These are phyloP conservation scores for Phytophthora melonis DNA, from an alignment of 352 stramenopile genomes.

Conservation along the genomic window DNA sequence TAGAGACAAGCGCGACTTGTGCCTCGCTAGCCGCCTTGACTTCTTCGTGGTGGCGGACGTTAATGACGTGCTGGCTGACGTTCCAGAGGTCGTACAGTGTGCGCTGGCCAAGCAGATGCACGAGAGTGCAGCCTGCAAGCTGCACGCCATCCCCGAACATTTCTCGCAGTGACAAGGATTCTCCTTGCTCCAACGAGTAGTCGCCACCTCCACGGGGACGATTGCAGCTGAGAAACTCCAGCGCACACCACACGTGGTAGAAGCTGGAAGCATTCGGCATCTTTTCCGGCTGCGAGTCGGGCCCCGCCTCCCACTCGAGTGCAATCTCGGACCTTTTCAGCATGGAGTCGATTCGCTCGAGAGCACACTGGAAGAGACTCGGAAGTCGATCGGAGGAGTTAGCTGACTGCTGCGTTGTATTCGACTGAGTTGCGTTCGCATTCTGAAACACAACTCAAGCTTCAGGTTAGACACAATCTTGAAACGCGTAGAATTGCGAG, in stretches of 20 bases:
- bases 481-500: not conserved
- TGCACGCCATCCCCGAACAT: constrained; percentile 71
- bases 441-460: constrained; percentile 4
- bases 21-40: constrained; percentile 26
- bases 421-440: constrained; percentile 17
- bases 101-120: constrained; percentile 67
- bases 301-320: constrained; percentile 45
- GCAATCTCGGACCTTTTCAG: constrained; percentile 46
- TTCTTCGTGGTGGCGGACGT: constrained; percentile 49
- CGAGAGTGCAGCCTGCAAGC: constrained; percentile 62
- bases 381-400: not conserved
- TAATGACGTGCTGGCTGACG: constrained; percentile 63
- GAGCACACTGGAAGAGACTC: constrained; percentile 33
- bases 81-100: constrained; percentile 71
- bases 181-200: constrained; percentile 3
- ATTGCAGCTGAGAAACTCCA: constrained; percentile 71
- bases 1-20: constrained; percentile 16
- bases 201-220: constrained; percentile 18
- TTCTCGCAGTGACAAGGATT: constrained; percentile 33
- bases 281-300: constrained; percentile 52
- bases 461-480: not conserved
- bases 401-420: constrained; percentile 6
- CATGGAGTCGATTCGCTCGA: constrained; percentile 42
- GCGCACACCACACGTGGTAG: constrained; percentile 69
- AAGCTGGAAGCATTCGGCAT: constrained; percentile 58